Conservation (phyloP, 2,329 filamentous ascomycete genomes). For the Colletotrichum truncatum region DNA sequence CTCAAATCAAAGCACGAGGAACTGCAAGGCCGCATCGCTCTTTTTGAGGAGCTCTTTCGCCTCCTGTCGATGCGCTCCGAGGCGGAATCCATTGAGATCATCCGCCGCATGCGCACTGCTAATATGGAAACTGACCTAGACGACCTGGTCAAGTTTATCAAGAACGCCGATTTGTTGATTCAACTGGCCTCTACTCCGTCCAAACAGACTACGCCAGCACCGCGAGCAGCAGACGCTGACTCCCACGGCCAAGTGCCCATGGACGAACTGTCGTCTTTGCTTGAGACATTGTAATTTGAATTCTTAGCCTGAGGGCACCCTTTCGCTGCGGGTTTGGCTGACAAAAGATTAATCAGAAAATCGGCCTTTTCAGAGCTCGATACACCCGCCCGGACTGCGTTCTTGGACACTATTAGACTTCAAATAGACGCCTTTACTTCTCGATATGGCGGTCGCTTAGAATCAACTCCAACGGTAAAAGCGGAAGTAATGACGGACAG, state of each 20-base stretch:
- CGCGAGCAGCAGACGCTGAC: background rate
- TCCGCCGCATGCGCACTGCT: constrained; percentile 25
- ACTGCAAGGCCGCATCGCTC: constrained; percentile 19
- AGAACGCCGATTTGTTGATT: constrained; percentile 29
- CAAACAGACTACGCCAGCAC: background rate
- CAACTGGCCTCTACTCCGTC: constrained; percentile 14
- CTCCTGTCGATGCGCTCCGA: constrained; percentile 28
- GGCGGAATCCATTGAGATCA: constrained; percentile 29
- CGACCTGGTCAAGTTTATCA: constrained; percentile 30
- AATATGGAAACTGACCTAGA: constrained; percentile 23
- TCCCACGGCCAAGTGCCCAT: background rate
- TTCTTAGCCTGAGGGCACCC: background rate
- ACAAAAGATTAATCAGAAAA: constrained; percentile 10
- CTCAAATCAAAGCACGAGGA: constrained; percentile 28
- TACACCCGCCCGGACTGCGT: background rate
- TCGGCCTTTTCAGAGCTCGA: constrained; percentile 21
- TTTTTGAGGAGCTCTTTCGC: constrained; percentile 28
- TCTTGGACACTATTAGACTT: constrained; percentile 16
- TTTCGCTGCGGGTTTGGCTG: background rate
- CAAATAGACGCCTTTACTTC: constrained; percentile 10
- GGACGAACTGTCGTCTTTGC: constrained; percentile 17
- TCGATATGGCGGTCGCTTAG: background rate
- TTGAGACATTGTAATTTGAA: constrained; percentile 16
- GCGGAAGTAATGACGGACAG: background rate
- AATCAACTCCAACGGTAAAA: background rate